These are phyloP conservation scores for Fonsecaea multimorphosa DNA, from an alignment of 2,329 filamentous ascomycete genomes.

Conservation along the genomic window DNA sequence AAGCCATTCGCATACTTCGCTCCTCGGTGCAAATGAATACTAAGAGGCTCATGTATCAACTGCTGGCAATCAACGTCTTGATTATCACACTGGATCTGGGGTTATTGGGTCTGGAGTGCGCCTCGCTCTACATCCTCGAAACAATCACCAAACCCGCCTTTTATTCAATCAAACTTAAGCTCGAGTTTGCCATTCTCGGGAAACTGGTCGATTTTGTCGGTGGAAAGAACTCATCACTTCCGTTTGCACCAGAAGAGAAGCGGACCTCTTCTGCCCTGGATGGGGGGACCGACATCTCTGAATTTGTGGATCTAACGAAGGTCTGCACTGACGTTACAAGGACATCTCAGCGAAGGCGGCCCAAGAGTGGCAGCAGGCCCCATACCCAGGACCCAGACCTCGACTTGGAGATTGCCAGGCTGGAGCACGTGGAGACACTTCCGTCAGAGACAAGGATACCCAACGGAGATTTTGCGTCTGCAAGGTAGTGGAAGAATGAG, in stretches of 20 bases:
- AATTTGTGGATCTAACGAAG: slow-evolving; percentile 54
- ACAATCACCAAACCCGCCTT: slow-evolving; percentile 55
- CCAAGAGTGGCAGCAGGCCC: slow-evolving; percentile 7
- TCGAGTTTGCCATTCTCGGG: slow-evolving; percentile 57
- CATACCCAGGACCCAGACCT: slow-evolving; percentile 22
- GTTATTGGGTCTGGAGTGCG: slow-evolving; percentile 52
- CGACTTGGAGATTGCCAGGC: slow-evolving; percentile 34
- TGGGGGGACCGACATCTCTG: slow-evolving; percentile 45
- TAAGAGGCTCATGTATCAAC: slow-evolving; percentile 56
- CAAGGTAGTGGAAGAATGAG: slow-evolving; percentile 14
- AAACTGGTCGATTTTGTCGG: slow-evolving; percentile 52
- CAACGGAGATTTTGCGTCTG: slow-evolving; percentile 15
- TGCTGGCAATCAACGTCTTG: slow-evolving; percentile 56
- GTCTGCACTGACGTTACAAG: slow-evolving; percentile 52
- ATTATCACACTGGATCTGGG: slow-evolving; percentile 56
- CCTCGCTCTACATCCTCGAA: slow-evolving; percentile 54
- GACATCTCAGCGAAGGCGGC: slow-evolving; percentile 36
- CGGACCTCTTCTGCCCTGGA: slow-evolving; percentile 15
- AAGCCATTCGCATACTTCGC: slow-evolving; percentile 59
- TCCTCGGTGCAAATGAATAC: slow-evolving; percentile 52
- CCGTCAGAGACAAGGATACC: slow-evolving; percentile 19
- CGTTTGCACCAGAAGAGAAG: slow-evolving; percentile 22
- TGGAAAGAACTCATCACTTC: slow-evolving; percentile 9
- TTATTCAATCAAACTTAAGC: slow-evolving; percentile 58
- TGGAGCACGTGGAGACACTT: slow-evolving; percentile 36